A percentile compares a stretch with the other conserved stretches of the same genome.
phyloP scores from a whole-genome alignment of 768 basidiomycete species.

The Mycena vulgaris region DNA sequence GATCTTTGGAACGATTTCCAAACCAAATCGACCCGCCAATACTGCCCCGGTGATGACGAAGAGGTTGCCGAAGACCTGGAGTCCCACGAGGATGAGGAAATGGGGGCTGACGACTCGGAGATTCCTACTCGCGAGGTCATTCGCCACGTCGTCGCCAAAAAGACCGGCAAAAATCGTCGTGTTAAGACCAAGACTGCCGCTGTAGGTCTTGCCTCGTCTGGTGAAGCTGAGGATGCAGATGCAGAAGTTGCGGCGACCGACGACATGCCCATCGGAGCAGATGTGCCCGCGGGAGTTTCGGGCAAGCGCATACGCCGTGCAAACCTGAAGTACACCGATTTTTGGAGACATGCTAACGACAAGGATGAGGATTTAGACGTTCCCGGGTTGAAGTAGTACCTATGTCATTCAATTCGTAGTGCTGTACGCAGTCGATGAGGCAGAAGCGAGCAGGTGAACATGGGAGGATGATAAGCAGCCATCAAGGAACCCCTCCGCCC shows the following conservation, averaged over 20 bases:
- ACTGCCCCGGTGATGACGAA: constrained; percentile 2
- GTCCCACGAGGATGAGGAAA: not conserved
- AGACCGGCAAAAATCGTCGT: not conserved
- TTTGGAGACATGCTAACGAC: constrained; percentile 13
- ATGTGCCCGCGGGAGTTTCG: too few species aligned
- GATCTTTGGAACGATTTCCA: constrained; percentile 5
- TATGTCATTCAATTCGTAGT: too few species aligned
- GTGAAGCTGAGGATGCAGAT: not conserved
- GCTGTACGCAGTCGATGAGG: too few species aligned
- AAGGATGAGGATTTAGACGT: constrained; percentile 9
- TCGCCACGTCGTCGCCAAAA: not conserved
- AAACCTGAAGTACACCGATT: not conserved
- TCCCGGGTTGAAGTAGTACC: constrained; percentile 10
- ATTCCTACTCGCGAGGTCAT: constrained; percentile 13
- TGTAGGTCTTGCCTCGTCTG: not conserved
- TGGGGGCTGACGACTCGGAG: constrained; percentile 11
- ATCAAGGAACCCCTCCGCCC: too few species aligned
- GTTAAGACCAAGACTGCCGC: not conserved
- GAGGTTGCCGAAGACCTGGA: constrained; percentile 3
- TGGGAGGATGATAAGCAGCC: too few species aligned
- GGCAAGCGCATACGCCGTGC: not conserved
- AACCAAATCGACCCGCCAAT: not conserved
- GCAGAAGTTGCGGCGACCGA: not conserved
- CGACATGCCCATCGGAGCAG: too few species aligned
- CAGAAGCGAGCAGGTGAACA: too few species aligned